A percentile compares a stretch with the other conserved stretches of the same genome.
Conservation (phyloP, 2,329 filamentous ascomycete species). For the Pseudodiploospora longispora region DNA sequence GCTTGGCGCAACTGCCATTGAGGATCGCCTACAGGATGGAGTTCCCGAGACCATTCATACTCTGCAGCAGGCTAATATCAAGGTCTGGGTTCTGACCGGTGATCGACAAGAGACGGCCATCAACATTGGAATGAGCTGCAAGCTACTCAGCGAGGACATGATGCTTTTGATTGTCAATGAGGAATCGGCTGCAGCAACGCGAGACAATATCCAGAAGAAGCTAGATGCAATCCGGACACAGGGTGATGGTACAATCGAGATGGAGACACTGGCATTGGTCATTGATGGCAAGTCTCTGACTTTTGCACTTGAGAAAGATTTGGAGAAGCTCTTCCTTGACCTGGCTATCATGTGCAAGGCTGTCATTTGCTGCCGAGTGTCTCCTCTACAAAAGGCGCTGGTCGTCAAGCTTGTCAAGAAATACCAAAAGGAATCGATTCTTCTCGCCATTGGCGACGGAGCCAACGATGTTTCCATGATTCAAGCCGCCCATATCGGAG, state of each 20-base stretch:
- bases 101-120: constrained; percentile 98
- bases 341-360: constrained; percentile 94
- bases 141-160: constrained; percentile 98
- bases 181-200: constrained; percentile 67
- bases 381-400: constrained; percentile 90
- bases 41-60: constrained; percentile 98
- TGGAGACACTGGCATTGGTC: constrained; percentile 80
- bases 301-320: constrained; percentile 82
- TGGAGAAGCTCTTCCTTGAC: constrained; percentile 90
- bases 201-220: constrained; percentile 89
- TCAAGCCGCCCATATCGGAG: constrained; percentile 93
- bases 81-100: constrained; percentile 96
- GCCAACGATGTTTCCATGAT: constrained; percentile 99
- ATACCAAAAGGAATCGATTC: constrained; percentile 76
- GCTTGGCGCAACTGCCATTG: constrained; percentile 91
- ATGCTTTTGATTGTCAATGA: constrained; percentile 95
- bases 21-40: constrained; percentile 92
- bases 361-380: constrained; percentile 97
- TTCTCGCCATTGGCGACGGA: constrained; percentile 92
- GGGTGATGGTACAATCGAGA: constrained; percentile 64
- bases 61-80: constrained; percentile 92
- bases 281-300: constrained; percentile 96
- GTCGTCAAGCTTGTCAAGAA: constrained; percentile 98
- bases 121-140: constrained; percentile 99
- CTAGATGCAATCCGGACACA: constrained; percentile 83